Evolutionary conservation across 2,329 filamentous ascomycete species (phyloP), one percentile per base, ranked within the genome.

Genomic region (Juglanconis sp.): DNA sequence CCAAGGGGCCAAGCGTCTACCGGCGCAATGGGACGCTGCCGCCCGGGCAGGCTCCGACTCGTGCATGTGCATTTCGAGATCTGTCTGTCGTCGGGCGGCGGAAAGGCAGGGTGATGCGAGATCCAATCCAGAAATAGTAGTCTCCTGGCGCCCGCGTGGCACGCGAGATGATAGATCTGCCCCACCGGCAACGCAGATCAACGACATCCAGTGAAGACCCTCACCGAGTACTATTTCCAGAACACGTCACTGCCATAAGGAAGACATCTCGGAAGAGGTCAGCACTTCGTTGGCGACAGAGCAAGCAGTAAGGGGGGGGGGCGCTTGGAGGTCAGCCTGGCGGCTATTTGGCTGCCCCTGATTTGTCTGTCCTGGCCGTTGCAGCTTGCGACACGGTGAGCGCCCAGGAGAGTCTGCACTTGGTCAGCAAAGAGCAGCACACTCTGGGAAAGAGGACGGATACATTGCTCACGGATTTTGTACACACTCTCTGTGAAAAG

Each of bases 271-370:
- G 38, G 38, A 13, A 11, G 38, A 30, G 10, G 5, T 24, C 24
- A 30, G 49, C 35, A 11, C n/a, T 53, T 57, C 54, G 5, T 36
- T 53, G 59, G 50, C 40, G 48, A 32, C 11, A 44, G 48, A 49
- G 59, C 6, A 58, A 50, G 36, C 48, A n/a, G 31, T 36, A 47
- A 10, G 52, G 35, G 36, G 34, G 53, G 44, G 6, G 35, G 59
- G 61, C 61, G 61, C 59, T 61, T 61, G 53, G 38, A 56, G 40
- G 58, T 38, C 38, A 48, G 55, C 40, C 15, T 53, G 62, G 62
- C 62, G 62, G 59, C 59, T 63, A 63, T 56, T 59, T 38, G 30
- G 31, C 35, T 31, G 34, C 24, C 52, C 36, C 52, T 63, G 62
- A 62, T 63, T 63, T 57, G 55, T 50, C 49, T 24, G 24, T 24